Conservation (phyloP, 371 early-diverging fungal genomes). For the Apophysomyces trapeziformis region DNA sequence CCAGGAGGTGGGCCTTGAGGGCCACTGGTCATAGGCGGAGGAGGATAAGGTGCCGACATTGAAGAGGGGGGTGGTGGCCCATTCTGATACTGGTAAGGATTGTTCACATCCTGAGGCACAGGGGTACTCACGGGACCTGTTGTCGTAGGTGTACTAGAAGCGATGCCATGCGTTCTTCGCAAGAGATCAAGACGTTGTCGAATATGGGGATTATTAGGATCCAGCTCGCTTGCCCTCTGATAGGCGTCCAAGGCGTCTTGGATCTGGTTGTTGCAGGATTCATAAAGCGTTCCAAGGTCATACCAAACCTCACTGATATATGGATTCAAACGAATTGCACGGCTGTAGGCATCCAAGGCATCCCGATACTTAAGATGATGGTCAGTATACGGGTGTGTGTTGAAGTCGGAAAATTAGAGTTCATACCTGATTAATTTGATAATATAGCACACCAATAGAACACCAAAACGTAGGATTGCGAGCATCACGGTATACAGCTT, state of each 20-base stretch:
- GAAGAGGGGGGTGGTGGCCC: conserved; percentile 10
- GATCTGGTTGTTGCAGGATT: conserved; percentile 96
- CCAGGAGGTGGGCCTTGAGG: conserved; percentile 20
- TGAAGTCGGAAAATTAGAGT: not conserved
- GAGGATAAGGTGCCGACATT: conserved; percentile 6
- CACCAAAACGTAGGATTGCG: conserved; percentile 98
- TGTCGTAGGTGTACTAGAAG: conserved; percentile 12
- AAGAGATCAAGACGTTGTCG: conserved; percentile 74
- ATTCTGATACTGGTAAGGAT: conserved; percentile 49
- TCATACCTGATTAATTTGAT: conserved; percentile 86
- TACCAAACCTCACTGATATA: conserved; percentile 97
- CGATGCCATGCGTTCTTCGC: conserved; percentile 25
- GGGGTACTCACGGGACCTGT: conserved; percentile 38
- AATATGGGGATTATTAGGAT: conserved; percentile 78
- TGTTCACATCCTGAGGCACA: conserved; percentile 65
- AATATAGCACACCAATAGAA: conserved; percentile 97
- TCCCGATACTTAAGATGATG: conserved; percentile 72
- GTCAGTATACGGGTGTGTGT: not conserved
- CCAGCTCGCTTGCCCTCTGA: conserved; percentile 89
- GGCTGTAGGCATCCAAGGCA: conserved; percentile 96
- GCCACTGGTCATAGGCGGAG: conserved; percentile 13
- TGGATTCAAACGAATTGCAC: conserved; percentile 94
- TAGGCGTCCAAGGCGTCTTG: conserved; percentile 98
- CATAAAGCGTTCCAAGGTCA: conserved; percentile 96
- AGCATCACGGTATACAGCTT: conserved; percentile 94